Evolutionary conservation across 225 moss, liverwort and hornwort species (phyloP), one percentile per base, ranked within the genome.

Genomic region (Takakia lepidozioides): DNA sequence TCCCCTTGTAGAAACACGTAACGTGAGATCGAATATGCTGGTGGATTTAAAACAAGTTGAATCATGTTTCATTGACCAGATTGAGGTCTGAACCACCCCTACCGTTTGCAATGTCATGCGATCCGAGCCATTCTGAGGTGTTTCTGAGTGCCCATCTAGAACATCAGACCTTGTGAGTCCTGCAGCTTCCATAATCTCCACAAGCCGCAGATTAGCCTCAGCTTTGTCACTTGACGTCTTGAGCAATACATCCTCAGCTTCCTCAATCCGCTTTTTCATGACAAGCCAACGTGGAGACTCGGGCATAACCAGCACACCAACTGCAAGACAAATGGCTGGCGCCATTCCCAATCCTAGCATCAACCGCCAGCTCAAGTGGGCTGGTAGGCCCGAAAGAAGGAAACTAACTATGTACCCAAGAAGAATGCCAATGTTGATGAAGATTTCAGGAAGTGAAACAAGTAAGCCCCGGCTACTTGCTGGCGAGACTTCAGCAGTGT

Each of bases 281-380:
- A 98, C 98, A 29, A 98, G 87, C 98, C 98, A 98, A 30, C 98
- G 85, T 27, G 98, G 98, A 26, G 98, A 98, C 49, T 98, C 98
- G 11, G 91, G 91, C 98, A 98, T 98, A 19, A 91, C 2, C 30
- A 78, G 3, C 8, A 85, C 80, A 2, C 83, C 80, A 41, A 75
- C 60, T 25, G 80, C 82, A 46, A 98, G 38, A 48, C 64, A 45
- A 5, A 87, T 60, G 16, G 98, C 75, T 19, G 98, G 98, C 4
- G 78, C 36, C 15, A 70, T 73, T 55, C 98, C 98, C 1, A 85
- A 60, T 0, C 71, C 91, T 5, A 98, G 80, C 98, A 98, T 98
- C 30, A 98, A 59, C 20, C 98, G 74, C 98, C 98, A 98, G 23
- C 71, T 49, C 2, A 87, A n/a, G 40, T 47, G 48, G 0, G 50